Conservation (phyloP, 2,329 filamentous ascomycete species). For the Corynespora cassiicola region DNA sequence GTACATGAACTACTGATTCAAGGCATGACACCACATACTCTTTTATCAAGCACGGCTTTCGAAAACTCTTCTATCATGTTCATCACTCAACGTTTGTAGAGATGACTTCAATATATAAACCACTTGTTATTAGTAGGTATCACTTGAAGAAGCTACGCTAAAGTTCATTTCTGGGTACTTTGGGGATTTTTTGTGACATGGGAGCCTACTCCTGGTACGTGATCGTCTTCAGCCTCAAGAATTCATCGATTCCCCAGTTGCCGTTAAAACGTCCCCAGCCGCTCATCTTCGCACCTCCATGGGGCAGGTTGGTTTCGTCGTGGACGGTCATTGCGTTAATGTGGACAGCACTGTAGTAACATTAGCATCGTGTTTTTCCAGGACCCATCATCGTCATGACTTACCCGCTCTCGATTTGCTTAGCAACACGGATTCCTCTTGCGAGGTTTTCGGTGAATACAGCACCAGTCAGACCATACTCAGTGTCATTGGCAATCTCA, state of each 20-base stretch:
- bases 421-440: conserved; percentile 51
- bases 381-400: conserved; percentile 10
- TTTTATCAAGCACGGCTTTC: too few relatives aligned
- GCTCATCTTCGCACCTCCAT: conserved; percentile 58
- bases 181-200: neutral
- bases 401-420: conserved; percentile 63
- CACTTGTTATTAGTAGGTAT: too few relatives aligned
- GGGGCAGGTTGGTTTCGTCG: conserved; percentile 55
- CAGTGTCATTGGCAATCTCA: conserved; percentile 78
- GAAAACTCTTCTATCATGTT: too few relatives aligned
- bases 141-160: too few relatives aligned
- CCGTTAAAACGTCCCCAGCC: conserved; percentile 58
- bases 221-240: conserved; percentile 51
- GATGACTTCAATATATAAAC: too few relatives aligned
- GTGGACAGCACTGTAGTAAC: conserved; percentile 50
- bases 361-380: conserved; percentile 7
- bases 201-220: conserved; percentile 43
- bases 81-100: too few relatives aligned
- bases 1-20: too few relatives aligned
- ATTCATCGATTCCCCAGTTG: conserved; percentile 55
- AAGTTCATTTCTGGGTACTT: neutral
- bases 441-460: conserved; percentile 75
- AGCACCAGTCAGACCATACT: conserved; percentile 75
- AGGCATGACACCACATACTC: too few relatives aligned
- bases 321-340: conserved; percentile 60